Evolutionary conservation across 176 grass and related monocot genomes (phyloP).

Genomic region (Elaeis guineensis): DNA sequence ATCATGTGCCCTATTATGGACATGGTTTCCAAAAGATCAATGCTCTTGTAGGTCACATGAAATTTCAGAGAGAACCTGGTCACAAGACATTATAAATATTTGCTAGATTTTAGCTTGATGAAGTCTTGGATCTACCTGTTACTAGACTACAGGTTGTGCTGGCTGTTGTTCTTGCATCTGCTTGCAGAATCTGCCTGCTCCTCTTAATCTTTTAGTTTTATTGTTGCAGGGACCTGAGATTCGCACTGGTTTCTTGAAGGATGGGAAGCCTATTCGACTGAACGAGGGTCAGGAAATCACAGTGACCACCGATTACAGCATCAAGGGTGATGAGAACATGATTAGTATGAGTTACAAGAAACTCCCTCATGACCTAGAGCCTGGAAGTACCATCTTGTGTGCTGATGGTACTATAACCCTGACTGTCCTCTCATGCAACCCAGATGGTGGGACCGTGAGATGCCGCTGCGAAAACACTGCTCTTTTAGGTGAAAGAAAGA

Average conservation of each 20-base stretch:
- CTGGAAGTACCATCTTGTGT: constrained; percentile 7
- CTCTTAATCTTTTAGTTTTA: neutral
- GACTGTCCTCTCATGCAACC: constrained; percentile 6
- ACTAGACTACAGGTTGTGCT: too few relatives aligned
- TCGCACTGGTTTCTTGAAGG: constrained; percentile 9
- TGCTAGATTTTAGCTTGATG: too few relatives aligned
- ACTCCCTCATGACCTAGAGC: constrained; percentile 1
- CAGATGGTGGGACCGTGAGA: constrained; percentile 1
- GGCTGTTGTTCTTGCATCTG: neutral
- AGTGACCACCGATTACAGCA: constrained; percentile 1
- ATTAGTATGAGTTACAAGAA: constrained; percentile 13
- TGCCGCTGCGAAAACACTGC: constrained; percentile 9
- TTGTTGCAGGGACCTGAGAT: constrained; percentile 4
- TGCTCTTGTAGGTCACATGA: too few relatives aligned
- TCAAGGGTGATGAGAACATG: constrained; percentile 13
- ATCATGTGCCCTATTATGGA: too few relatives aligned
- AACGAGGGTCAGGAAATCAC: constrained; percentile 12
- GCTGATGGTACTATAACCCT: constrained; percentile 7
- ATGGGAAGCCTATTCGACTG: constrained; percentile 8
- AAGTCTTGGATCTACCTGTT: too few relatives aligned
- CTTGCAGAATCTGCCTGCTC: neutral
- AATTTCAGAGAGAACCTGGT: too few relatives aligned
- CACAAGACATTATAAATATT: too few relatives aligned
- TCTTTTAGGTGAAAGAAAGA: constrained; percentile 11
- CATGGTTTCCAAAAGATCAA: too few relatives aligned